These are phyloP conservation scores for Cicer judaicum DNA, from an alignment of 306 rosid species.

Conservation along the genomic window DNA sequence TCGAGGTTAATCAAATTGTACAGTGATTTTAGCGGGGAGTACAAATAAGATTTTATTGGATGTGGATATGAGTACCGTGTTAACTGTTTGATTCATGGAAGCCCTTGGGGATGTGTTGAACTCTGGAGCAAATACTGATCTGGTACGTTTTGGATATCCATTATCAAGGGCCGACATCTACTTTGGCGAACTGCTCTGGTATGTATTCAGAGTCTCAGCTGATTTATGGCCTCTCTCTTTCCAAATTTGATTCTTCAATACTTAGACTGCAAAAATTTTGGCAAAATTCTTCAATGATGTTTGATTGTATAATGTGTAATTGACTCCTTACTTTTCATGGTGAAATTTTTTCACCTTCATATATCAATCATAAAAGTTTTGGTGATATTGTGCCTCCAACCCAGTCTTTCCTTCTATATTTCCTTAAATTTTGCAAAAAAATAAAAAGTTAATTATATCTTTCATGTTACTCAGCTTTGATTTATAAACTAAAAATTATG, in stretches of 20 bases:
- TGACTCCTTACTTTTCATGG: conserved; percentile 45
- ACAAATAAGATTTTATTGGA: conserved; percentile 39
- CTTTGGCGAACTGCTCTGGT: conserved; percentile 32
- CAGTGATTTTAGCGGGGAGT: conserved; percentile 51
- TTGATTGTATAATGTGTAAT: conserved; percentile 62
- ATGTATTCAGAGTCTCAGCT: conserved; percentile 33
- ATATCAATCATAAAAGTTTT: conserved; percentile 43
- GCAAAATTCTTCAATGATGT: conserved; percentile 49
- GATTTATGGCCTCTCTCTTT: conserved; percentile 40
- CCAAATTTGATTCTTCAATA: conserved; percentile 49
- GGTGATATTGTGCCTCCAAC: conserved; percentile 27
- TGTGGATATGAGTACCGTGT: conserved; percentile 37
- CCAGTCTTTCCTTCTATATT: neutral
- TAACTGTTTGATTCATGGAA: conserved; percentile 43
- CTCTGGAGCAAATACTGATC: conserved; percentile 24
- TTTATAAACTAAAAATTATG: too few species aligned
- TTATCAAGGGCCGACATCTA: conserved; percentile 28
- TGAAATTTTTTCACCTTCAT: conserved; percentile 51
- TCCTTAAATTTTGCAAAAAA: too few species aligned
- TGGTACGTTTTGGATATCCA: conserved; percentile 31
- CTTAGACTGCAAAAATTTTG: conserved; percentile 46
- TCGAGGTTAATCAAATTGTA: conserved; percentile 52
- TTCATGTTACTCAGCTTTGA: too few species aligned
- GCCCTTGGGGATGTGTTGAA: conserved; percentile 22
- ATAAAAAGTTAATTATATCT: too few species aligned